Evolutionary conservation across 2,329 filamentous ascomycete species (phyloP).

Genomic region (Stemphylium beticola): DNA sequence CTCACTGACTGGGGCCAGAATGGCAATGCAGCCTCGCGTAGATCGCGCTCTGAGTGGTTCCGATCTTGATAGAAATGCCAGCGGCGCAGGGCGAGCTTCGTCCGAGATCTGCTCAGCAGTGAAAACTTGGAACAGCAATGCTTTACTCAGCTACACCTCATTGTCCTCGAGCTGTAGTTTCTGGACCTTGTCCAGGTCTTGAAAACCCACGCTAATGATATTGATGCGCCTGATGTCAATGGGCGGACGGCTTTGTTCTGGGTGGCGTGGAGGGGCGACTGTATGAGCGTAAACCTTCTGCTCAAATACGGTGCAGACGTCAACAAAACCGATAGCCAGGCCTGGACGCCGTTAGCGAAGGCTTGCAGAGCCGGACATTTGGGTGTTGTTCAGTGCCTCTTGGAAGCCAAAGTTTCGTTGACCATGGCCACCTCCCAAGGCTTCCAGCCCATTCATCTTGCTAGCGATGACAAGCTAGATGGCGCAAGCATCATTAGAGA

Average conservation of each 20-base stretch:
- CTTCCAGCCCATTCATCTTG: constrained; percentile 11
- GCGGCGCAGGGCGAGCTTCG: not conserved
- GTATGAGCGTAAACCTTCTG: constrained; percentile 5
- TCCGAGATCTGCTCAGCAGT: not conserved
- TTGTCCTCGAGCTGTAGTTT: not conserved
- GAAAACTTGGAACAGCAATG: constrained; percentile 10
- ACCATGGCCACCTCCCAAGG: not conserved
- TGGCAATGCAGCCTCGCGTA: constrained; percentile 7
- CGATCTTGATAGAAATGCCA: constrained; percentile 3
- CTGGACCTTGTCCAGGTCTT: constrained; percentile 4
- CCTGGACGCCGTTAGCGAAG: constrained; percentile 8
- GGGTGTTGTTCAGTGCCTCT: not conserved
- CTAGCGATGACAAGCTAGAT: constrained; percentile 1
- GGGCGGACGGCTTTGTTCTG: constrained; percentile 14
- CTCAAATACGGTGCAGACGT: constrained; percentile 6
- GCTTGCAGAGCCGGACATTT: constrained; percentile 11
- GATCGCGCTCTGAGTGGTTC: constrained; percentile 6
- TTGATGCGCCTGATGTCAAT: constrained; percentile 9
- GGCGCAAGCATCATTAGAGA: constrained; percentile 2
- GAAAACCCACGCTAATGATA: constrained; percentile 3
- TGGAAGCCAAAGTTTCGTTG: constrained; percentile 1
- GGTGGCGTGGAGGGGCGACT: constrained; percentile 15
- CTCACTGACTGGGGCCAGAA: not conserved
- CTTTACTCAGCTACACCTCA: constrained; percentile 10
- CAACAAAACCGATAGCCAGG: constrained; percentile 4